Conservation (phyloP, 345 rosid species). For the Limnanthes douglasii region DNA sequence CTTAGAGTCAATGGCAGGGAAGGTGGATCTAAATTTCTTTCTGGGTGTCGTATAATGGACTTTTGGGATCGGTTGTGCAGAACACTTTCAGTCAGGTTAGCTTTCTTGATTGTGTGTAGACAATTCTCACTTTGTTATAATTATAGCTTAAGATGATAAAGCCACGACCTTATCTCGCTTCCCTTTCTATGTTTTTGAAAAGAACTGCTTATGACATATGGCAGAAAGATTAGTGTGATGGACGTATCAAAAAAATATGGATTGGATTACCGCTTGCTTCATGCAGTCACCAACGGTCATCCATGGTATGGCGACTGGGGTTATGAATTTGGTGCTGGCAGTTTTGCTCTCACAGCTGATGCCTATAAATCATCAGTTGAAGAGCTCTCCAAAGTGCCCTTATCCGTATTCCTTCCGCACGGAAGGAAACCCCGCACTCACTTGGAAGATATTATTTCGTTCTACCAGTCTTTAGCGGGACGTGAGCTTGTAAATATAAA, state of each 20-base stretch:
- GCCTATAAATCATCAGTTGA: conserved; percentile 35
- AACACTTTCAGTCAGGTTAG: conserved; percentile 46
- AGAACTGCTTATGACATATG: no score
- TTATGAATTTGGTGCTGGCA: conserved; percentile 53
- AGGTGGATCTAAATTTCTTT: conserved; percentile 55
- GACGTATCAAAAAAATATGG: conserved; percentile 61
- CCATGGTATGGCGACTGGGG: conserved; percentile 78
- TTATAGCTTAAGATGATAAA: no score
- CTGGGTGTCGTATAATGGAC: conserved; percentile 50
- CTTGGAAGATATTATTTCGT: conserved; percentile 20
- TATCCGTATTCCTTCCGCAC: conserved; percentile 21
- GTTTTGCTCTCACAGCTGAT: conserved; percentile 37
- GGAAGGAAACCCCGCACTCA: conserved; percentile 19
- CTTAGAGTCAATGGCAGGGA: conserved; percentile 59
- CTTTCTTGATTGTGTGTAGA: background rate
- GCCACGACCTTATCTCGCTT: no score
- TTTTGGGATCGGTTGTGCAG: conserved; percentile 64
- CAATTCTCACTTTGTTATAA: no score
- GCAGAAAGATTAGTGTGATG: conserved; percentile 66
- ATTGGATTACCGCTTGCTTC: conserved; percentile 44
- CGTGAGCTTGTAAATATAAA: conserved; percentile 30
- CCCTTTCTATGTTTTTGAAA: no score
- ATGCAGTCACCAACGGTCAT: conserved; percentile 37
- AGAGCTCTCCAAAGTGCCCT: conserved; percentile 24
- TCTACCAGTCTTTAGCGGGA: conserved; percentile 38